These are phyloP conservation scores for Fusarium nurragi DNA, from an alignment of 2,329 filamentous ascomycete species.

Conservation along the genomic window DNA sequence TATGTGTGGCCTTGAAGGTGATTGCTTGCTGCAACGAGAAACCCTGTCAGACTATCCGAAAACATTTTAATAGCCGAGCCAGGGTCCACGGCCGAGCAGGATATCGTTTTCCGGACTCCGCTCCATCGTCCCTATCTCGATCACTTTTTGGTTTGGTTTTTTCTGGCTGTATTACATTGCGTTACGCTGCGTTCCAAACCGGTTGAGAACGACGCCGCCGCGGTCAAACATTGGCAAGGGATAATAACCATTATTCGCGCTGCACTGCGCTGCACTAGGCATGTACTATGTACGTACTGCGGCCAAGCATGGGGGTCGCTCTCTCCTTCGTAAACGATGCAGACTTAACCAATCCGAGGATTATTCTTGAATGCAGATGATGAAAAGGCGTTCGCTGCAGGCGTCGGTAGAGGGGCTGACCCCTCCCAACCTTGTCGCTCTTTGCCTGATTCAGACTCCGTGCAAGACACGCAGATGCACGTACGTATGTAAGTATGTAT, in stretches of 20 bases:
- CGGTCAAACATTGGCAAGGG: constrained; percentile 22
- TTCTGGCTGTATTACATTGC: not conserved
- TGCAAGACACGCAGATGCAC: constrained; percentile 22
- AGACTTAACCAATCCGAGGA: constrained; percentile 15
- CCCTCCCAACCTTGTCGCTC: constrained; percentile 14
- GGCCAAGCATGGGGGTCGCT: constrained; percentile 5
- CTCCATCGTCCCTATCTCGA: constrained; percentile 18
- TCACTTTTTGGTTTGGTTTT: not conserved
- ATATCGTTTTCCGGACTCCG: constrained; percentile 25
- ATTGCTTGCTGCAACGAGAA: constrained; percentile 13
- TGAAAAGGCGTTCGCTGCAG: constrained; percentile 27
- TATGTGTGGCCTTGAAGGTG: constrained; percentile 9
- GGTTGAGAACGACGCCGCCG: constrained; percentile 15
- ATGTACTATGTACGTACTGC: not conserved
- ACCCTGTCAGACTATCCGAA: constrained; percentile 22
- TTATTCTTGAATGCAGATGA: constrained; percentile 24
- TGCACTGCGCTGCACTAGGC: not conserved
- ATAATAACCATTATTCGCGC: not conserved
- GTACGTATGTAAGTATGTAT: not conserved
- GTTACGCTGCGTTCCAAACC: constrained; percentile 4
- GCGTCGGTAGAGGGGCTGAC: constrained; percentile 5
- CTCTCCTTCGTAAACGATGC: constrained; percentile 12
- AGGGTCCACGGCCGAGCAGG: constrained; percentile 24
- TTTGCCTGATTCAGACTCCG: constrained; percentile 16
- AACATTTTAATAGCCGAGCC: constrained; percentile 28